These are phyloP conservation scores for Pachysandra terminalis DNA, from an alignment of 164 flowering plant genomes.

Conservation along the genomic window DNA sequence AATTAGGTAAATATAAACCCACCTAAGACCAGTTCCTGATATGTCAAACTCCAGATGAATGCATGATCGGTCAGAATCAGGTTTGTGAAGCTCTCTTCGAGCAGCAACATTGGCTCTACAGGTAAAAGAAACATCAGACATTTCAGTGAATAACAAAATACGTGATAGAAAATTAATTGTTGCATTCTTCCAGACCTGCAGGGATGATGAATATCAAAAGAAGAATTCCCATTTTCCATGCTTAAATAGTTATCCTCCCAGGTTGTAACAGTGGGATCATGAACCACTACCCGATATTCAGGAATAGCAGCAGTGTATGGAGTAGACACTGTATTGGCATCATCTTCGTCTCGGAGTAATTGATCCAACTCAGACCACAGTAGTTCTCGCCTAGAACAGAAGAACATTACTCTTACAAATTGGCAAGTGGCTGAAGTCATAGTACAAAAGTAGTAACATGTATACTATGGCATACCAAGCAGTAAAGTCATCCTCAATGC, in stretches of 20 bases:
- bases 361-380: constrained; percentile 84
- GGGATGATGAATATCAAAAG: constrained; percentile 81
- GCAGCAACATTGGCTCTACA: constrained; percentile 76
- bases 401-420: not conserved
- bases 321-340: constrained; percentile 48
- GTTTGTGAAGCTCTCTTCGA: constrained; percentile 77
- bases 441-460: not conserved
- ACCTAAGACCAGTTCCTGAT: constrained; percentile 67
- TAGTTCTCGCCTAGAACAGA: constrained; percentile 54
- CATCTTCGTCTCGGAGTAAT: constrained; percentile 66
- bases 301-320: constrained; percentile 76
- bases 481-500: constrained; percentile 89
- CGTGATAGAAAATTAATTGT: not conserved
- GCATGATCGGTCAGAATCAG: constrained; percentile 87
- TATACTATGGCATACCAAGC: constrained; percentile 54
- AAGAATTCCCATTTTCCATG: constrained; percentile 51
- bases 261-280: constrained; percentile 35
- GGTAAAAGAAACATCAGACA: constrained; percentile 11
- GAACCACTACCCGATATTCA: constrained; percentile 70
- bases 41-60: constrained; percentile 90
- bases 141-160: constrained; percentile 3
- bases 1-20: constrained; percentile 26
- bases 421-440: not conserved
- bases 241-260: constrained; percentile 28
- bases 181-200: constrained; percentile 55